Conservation (phyloP, 306 rosid species). For the Nissolia schottii region DNA sequence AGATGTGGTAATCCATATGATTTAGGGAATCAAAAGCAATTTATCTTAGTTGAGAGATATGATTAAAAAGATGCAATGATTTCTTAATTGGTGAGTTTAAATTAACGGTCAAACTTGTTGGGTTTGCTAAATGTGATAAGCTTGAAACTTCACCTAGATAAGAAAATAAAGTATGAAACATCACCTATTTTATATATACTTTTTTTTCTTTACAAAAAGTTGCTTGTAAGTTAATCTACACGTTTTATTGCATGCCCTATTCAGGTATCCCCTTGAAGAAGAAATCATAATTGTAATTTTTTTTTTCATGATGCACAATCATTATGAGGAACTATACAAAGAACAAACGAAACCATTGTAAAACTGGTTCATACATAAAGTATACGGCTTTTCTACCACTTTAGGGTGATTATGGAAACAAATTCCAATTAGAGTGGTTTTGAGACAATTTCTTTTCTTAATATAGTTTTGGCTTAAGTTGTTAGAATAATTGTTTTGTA, state of each 20-base stretch:
- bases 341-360: neutral
- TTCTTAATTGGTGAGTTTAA: neutral
- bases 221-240: neutral
- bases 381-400: no score
- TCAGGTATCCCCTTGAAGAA: neutral
- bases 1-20: neutral
- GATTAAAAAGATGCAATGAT: neutral
- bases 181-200: no score
- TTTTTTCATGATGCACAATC: slow-evolving; percentile 1
- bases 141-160: no score
- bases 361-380: no score
- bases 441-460: no score
- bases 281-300: slow-evolving; percentile 5
- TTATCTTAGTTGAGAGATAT: neutral
- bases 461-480: no score
- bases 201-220: neutral
- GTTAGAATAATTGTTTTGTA: no score
- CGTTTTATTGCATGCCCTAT: neutral
- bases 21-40: neutral
- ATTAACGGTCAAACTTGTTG: neutral
- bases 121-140: neutral
- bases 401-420: no score
- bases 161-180: no score
- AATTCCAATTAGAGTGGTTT: no score
- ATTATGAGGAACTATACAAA: neutral